A percentile compares a stretch with the other conserved stretches of the same genome.
phyloP scores from a whole-genome alignment of 2,329 filamentous ascomycete genomes.

The Diaporthe australafricana region DNA sequence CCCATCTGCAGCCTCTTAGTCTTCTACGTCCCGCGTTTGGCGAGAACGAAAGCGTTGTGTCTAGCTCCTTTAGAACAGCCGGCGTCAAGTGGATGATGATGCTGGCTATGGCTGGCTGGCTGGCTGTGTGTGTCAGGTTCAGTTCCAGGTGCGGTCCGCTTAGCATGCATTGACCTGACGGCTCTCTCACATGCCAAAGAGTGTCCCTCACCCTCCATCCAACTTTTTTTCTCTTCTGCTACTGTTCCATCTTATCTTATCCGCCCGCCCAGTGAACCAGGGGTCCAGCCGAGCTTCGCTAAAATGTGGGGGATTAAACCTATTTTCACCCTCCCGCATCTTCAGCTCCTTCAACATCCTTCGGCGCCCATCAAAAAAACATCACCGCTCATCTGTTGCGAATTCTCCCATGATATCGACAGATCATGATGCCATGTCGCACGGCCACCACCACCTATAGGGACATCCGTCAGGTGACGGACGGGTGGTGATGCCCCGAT shows the following conservation, averaged over 20 bases:
- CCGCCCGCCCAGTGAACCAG: conserved; percentile 11
- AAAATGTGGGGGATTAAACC: conserved; percentile 6
- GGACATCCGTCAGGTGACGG: conserved; percentile 16
- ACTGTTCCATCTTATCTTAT: conserved; percentile 27
- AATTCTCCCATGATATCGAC: neutral
- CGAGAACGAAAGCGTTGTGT: conserved; percentile 7
- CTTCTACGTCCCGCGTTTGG: neutral
- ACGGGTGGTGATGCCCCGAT: neutral
- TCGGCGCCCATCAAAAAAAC: conserved; percentile 9
- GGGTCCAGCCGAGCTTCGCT: neutral
- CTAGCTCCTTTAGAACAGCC: neutral
- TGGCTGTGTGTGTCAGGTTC: conserved; percentile 4
- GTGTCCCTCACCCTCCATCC: neutral
- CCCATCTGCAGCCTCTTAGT: neutral
- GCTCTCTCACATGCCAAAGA: conserved; percentile 30
- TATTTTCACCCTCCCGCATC: conserved; percentile 24
- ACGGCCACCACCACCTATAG: neutral
- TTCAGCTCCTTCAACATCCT: neutral
- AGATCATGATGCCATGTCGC: conserved; percentile 25
- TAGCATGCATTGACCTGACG: conserved; percentile 14
- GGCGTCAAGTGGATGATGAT: neutral
- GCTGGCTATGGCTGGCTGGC: too few species aligned
- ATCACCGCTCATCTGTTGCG: conserved; percentile 6
- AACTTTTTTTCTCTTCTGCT: conserved; percentile 2
- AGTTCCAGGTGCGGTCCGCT: neutral